These are phyloP conservation scores for Mercurialis annua DNA, from an alignment of 345 rosid genomes.

Conservation along the genomic window DNA sequence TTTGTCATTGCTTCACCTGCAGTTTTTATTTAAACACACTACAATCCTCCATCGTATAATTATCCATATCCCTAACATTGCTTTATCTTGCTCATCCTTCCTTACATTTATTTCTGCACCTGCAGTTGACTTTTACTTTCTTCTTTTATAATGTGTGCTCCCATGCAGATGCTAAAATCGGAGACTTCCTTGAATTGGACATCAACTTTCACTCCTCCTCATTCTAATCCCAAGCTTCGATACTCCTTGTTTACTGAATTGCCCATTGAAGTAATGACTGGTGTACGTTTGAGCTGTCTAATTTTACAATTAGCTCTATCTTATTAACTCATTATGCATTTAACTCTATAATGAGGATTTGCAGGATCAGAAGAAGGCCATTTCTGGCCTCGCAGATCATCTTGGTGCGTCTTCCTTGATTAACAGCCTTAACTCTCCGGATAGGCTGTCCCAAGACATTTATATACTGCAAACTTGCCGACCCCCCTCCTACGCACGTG, in stretches of 20 bases:
- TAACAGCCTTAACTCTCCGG: constrained; percentile 39
- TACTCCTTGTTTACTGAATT: constrained; percentile 3
- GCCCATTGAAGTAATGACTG: too few relatives aligned
- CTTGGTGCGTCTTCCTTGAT: constrained; percentile 43
- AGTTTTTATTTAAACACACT: too few relatives aligned
- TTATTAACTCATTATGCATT: too few relatives aligned
- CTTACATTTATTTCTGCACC: too few relatives aligned
- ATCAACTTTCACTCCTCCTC: constrained; percentile 22
- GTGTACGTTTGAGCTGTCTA: neutral
- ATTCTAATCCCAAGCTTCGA: constrained; percentile 38
- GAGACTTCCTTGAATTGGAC: constrained; percentile 39
- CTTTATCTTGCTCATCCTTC: too few relatives aligned
- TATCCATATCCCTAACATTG: too few relatives aligned
- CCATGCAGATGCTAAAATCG: constrained; percentile 37
- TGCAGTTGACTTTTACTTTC: too few relatives aligned
- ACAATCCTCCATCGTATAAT: too few relatives aligned
- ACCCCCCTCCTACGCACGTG: constrained; percentile 29
- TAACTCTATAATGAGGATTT: constrained; percentile 7
- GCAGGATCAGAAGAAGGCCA: constrained; percentile 42
- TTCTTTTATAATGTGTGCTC: constrained; percentile 1
- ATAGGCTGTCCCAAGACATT: constrained; percentile 70
- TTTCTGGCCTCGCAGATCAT: constrained; percentile 73
- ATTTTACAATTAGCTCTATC: neutral
- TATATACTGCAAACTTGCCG: constrained; percentile 68
- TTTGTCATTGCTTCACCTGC: too few relatives aligned